Conservation (phyloP, 805 yeast species). For the Scheffersomyces amazonensis region DNA sequence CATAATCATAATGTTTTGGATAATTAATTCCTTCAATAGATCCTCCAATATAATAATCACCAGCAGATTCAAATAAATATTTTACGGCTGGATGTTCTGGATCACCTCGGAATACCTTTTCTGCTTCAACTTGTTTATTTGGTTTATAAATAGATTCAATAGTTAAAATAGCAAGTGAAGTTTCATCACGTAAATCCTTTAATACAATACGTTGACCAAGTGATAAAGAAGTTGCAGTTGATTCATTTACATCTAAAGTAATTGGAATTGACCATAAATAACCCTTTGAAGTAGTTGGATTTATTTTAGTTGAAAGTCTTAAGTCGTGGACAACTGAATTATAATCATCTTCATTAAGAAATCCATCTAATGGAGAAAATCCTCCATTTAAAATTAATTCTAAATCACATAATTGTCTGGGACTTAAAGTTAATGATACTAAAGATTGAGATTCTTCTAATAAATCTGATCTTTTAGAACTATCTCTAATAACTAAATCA, state of each 20-base stretch:
- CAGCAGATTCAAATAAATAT: constrained; percentile 69
- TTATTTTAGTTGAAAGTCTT: constrained; percentile 53
- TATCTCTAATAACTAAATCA: constrained; percentile 83
- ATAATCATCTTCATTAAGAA: constrained; percentile 66
- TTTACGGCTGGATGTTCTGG: constrained; percentile 93
- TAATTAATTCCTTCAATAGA: constrained; percentile 75
- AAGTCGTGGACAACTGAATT: constrained; percentile 63
- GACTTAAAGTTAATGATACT: constrained; percentile 57
- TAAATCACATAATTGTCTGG: constrained; percentile 88
- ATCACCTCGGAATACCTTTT: constrained; percentile 90
- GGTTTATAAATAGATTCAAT: constrained; percentile 79
- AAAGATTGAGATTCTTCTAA: constrained; percentile 48
- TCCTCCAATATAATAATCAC: constrained; percentile 89
- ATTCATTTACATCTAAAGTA: constrained; percentile 69
- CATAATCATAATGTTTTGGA: constrained; percentile 89
- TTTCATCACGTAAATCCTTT: constrained; percentile 78
- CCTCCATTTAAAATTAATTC: constrained; percentile 93
- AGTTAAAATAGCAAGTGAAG: constrained; percentile 77
- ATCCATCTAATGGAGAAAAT: constrained; percentile 78
- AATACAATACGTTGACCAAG: constrained; percentile 66
- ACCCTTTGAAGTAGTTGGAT: constrained; percentile 46
- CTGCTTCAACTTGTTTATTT: constrained; percentile 75
- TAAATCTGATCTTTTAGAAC: constrained; percentile 52
- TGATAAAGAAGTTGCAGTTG: constrained; percentile 38
- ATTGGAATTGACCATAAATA: constrained; percentile 91